Evolutionary conservation across 2,329 filamentous ascomycete genomes (phyloP).

Genomic region (Hymenoscyphus scutula): DNA sequence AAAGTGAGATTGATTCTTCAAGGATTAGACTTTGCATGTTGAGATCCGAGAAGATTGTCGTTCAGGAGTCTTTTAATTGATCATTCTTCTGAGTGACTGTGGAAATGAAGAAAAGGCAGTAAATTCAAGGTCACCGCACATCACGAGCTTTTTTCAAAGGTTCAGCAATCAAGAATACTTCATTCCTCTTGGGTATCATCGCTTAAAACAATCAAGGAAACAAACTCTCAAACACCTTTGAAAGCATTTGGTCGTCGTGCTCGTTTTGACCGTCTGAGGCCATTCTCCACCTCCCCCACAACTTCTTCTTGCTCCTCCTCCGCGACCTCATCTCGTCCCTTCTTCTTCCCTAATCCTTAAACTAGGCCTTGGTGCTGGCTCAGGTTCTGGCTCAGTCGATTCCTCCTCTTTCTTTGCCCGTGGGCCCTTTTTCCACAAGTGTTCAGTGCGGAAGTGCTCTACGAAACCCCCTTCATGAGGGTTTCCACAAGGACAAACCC

Average conservation of each 20-base stretch:
- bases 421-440: conserved; percentile 7
- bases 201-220: neutral
- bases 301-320: neutral
- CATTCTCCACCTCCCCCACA: neutral
- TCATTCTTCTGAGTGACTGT: too few relatives aligned
- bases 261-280: neutral
- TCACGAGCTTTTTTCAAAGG: neutral
- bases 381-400: neutral
- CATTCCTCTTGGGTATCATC: neutral
- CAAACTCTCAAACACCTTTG: neutral
- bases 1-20: too few relatives aligned
- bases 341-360: neutral
- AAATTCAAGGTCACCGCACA: neutral
- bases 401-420: neutral
- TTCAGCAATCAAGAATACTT: too few relatives aligned
- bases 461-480: neutral
- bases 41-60: too few relatives aligned
- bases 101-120: too few relatives aligned
- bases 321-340: neutral
- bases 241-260: neutral
- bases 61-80: too few relatives aligned
- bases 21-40: too few relatives aligned
- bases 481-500: conserved; percentile 5
- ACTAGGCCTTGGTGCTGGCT: neutral
- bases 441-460: conserved; percentile 8